Conservation (phyloP, 1,284 basidiomycete genomes). For the Bjerkandera adusta region DNA sequence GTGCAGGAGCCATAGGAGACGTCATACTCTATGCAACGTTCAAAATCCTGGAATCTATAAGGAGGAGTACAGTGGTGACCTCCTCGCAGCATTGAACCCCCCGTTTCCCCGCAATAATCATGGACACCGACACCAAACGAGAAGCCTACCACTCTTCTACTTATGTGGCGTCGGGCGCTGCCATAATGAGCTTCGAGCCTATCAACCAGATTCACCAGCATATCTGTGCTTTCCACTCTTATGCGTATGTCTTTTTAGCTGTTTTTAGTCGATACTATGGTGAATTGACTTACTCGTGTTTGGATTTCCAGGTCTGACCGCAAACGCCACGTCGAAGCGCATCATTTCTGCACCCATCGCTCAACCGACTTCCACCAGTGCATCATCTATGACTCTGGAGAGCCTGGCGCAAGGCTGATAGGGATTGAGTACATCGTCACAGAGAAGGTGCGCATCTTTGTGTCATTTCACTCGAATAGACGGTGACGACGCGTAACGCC, state of each 20-base stretch:
- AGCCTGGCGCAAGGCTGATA: slow-evolving; percentile 44
- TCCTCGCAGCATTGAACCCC: too few relatives aligned
- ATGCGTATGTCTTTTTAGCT: slow-evolving; percentile 30
- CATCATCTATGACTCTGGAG: slow-evolving; percentile 45
- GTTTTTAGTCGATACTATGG: neutral
- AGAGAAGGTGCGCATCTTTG: slow-evolving; percentile 30
- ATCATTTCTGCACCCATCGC: slow-evolving; percentile 43
- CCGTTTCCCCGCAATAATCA: too few relatives aligned
- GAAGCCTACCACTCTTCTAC: slow-evolving; percentile 26
- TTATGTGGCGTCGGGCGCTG: slow-evolving; percentile 33
- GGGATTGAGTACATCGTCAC: slow-evolving; percentile 53
- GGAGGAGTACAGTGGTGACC: too few relatives aligned
- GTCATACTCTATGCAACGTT: too few relatives aligned
- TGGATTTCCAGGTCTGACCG: slow-evolving; percentile 32
- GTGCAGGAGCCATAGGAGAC: neutral
- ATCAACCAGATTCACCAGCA: slow-evolving; percentile 48
- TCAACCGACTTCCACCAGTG: slow-evolving; percentile 31
- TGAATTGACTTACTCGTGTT: neutral
- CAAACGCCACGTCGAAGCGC: slow-evolving; percentile 38
- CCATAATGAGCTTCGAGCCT: slow-evolving; percentile 44
- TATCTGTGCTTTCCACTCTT: slow-evolving; percentile 43
- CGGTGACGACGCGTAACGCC: neutral
- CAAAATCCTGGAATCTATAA: too few relatives aligned
- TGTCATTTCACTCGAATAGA: neutral
- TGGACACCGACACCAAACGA: slow-evolving; percentile 28